Evolutionary conservation across 2,329 filamentous ascomycete species (phyloP).

Genomic region (Phymatotrichopsis omnivora): DNA sequence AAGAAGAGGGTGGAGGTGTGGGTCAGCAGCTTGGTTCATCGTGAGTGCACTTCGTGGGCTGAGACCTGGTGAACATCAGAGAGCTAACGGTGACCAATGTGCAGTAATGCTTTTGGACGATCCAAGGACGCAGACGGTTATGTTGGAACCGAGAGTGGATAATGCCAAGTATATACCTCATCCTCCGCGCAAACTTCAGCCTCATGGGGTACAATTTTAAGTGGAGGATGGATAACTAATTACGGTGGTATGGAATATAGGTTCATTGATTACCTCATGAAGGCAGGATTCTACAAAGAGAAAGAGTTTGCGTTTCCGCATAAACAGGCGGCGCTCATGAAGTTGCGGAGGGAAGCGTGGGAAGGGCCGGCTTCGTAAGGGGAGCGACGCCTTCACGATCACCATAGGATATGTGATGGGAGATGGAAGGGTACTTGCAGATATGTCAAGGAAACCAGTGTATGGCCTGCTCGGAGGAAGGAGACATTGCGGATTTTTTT

Average conservation of each 20-base stretch:
- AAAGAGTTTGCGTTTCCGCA: constrained; percentile 79
- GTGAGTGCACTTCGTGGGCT: constrained; percentile 66
- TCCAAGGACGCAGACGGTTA: constrained; percentile 62
- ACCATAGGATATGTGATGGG: no score
- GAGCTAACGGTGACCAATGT: background rate
- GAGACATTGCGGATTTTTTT: no score
- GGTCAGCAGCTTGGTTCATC: constrained; percentile 81
- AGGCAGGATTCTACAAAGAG: constrained; percentile 74
- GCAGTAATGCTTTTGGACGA: constrained; percentile 31
- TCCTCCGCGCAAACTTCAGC: background rate
- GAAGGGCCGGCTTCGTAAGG: constrained; percentile 24
- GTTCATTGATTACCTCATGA: constrained; percentile 59
- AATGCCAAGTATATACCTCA: constrained; percentile 63
- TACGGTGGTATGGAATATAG: constrained; percentile 40
- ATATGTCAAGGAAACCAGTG: no score
- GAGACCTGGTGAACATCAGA: constrained; percentile 33
- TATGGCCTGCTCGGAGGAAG: no score
- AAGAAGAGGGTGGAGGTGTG: constrained; percentile 65
- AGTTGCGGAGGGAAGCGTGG: constrained; percentile 31
- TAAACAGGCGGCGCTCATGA: constrained; percentile 44
- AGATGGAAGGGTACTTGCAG: no score
- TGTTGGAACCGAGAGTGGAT: constrained; percentile 83
- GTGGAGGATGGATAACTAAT: background rate
- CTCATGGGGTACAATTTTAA: background rate
- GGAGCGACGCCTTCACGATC: no score